These are phyloP conservation scores for Penicillium ucsense DNA, from an alignment of 495 filamentous ascomycete species.

Conservation along the genomic window DNA sequence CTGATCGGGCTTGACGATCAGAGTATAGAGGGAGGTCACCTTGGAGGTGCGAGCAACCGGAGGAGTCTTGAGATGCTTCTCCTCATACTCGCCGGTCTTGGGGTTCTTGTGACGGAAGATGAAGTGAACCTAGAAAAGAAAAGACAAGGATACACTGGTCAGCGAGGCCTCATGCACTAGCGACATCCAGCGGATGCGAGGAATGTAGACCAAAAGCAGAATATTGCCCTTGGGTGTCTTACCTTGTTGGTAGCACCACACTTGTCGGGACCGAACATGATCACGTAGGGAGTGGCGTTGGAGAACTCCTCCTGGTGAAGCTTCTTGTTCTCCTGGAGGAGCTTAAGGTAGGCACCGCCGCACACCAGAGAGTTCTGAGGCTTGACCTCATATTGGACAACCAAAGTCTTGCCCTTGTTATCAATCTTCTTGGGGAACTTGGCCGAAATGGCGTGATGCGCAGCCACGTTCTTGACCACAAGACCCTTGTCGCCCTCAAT, in stretches of 20 bases:
- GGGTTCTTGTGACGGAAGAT: constrained; percentile 99
- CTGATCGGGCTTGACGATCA: constrained; percentile 93
- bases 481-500: constrained; percentile 95
- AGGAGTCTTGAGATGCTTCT: constrained; percentile 90
- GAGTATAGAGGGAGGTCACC: constrained; percentile 86
- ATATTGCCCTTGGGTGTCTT: constrained; percentile 2
- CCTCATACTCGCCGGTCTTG: constrained; percentile 98
- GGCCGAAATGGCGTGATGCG: constrained; percentile 98
- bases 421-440: constrained; percentile 96
- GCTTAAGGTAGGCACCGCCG: constrained; percentile 98
- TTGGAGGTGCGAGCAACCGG: constrained; percentile 82
- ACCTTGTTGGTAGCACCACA: constrained; percentile 98
- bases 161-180: too few species aligned
- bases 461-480: constrained; percentile 91
- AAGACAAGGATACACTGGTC: not conserved
- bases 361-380: constrained; percentile 96
- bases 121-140: constrained; percentile 69
- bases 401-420: constrained; percentile 91
- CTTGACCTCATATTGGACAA: constrained; percentile 99
- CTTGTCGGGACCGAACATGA: constrained; percentile 99
- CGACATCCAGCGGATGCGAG: too few species aligned
- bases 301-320: constrained; percentile 97
- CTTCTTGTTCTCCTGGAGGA: constrained; percentile 93
- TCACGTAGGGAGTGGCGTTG: constrained; percentile 92
- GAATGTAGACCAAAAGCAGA: too few species aligned